These are phyloP conservation scores for Hippophae gyantsensis DNA, from an alignment of 306 rosid species.

Conservation along the genomic window DNA sequence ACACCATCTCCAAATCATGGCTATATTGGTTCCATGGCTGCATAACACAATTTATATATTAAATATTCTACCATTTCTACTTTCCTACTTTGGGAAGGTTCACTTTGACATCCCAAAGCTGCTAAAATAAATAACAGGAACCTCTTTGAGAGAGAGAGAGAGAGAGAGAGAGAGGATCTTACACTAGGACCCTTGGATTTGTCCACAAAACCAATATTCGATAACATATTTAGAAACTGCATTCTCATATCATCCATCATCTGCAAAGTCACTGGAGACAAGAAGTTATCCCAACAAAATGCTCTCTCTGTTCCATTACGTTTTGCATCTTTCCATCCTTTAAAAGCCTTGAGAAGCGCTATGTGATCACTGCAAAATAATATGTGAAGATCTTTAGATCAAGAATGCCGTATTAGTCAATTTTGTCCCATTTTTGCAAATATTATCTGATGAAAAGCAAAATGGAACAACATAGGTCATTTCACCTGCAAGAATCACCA, in stretches of 20 bases:
- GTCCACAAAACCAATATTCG: conserved; percentile 90
- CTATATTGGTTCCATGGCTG: conserved; percentile 90
- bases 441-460: too few species aligned
- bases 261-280: conserved; percentile 79
- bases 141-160: background rate
- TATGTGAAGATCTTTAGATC: conserved; percentile 14
- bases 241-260: conserved; percentile 94
- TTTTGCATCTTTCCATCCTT: conserved; percentile 92
- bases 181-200: conserved; percentile 64
- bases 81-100: too few species aligned
- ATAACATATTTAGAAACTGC: conserved; percentile 76
- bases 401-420: conserved; percentile 6
- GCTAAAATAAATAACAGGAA: conserved; percentile 6
- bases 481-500: conserved; percentile 88
- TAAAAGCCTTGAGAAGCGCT: conserved; percentile 88
- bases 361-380: conserved; percentile 67
- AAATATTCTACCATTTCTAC: too few species aligned
- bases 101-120: background rate
- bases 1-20: conserved; percentile 90
- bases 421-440: background rate
- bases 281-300: conserved; percentile 86
- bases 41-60: background rate
- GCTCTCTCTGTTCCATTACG: conserved; percentile 49
- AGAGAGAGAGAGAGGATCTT: conserved; percentile 21
- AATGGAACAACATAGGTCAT: conserved; percentile 1